phyloP scores from a whole-genome alignment of 345 rosid genomes.

The Eucalyptus cloeziana region DNA sequence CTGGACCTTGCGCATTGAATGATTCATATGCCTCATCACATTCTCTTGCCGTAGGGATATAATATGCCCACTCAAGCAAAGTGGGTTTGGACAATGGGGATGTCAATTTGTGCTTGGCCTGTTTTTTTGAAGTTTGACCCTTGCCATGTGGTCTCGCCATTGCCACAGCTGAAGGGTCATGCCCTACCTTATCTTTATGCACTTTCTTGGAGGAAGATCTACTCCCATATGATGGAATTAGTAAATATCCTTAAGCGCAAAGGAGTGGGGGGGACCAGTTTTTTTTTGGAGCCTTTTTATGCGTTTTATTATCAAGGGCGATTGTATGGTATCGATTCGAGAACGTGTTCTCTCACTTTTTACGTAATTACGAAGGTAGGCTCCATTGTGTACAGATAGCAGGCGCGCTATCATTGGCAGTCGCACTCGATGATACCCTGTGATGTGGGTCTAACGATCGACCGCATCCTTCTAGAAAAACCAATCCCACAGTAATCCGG shows the following conservation, averaged over 20 bases:
- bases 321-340: not conserved
- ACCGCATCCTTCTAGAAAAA: not conserved
- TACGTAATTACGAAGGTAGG: not conserved
- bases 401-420: not conserved
- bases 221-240: not conserved
- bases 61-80: not conserved
- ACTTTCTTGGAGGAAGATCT: not conserved
- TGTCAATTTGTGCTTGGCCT: not conserved
- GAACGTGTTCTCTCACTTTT: not conserved
- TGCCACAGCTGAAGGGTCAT: not conserved
- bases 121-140: not conserved
- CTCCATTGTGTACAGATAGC: not conserved
- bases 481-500: not conserved
- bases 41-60: not conserved
- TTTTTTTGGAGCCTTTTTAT: not conserved
- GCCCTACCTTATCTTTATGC: not conserved
- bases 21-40: not conserved
- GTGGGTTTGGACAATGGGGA: not conserved
- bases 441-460: not conserved
- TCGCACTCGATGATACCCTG: not conserved
- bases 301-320: not conserved
- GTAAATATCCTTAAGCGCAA: not conserved
- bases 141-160: not conserved
- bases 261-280: not conserved
- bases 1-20: not conserved